Conservation (phyloP, 257 asterid genomes). For the Henckelia pumila region DNA sequence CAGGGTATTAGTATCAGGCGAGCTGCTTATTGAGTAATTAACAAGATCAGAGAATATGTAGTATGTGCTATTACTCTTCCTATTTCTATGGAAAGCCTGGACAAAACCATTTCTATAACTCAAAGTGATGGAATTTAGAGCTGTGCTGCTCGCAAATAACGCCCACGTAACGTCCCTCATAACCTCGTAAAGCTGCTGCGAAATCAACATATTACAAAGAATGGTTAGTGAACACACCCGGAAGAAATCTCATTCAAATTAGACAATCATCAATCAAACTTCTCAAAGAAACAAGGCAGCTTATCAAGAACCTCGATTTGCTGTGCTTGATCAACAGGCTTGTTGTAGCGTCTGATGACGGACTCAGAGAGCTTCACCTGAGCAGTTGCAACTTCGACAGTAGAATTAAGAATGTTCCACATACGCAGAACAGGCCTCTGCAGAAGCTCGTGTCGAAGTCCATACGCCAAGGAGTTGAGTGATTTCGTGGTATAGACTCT, state of each 20-base stretch:
- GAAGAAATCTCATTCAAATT: background rate
- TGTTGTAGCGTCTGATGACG: slow-evolving; percentile 58
- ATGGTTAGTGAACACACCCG: background rate
- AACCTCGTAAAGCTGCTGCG: slow-evolving; percentile 73
- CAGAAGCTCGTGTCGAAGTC: slow-evolving; percentile 82
- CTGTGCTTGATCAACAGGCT: slow-evolving; percentile 66
- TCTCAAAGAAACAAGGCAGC: background rate
- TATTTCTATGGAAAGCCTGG: slow-evolving; percentile 90
- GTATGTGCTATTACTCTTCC: slow-evolving; percentile 62
- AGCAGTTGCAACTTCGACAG: slow-evolving; percentile 84
- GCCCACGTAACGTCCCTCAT: slow-evolving; percentile 96
- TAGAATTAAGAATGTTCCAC: slow-evolving; percentile 86
- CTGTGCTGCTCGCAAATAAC: slow-evolving; percentile 70
- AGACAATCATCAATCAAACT: background rate
- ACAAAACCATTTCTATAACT: slow-evolving; percentile 88
- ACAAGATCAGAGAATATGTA: slow-evolving; percentile 82
- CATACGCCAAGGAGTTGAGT: slow-evolving; percentile 69
- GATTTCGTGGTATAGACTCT: slow-evolving; percentile 76
- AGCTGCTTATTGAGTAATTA: slow-evolving; percentile 63
- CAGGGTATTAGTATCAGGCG: slow-evolving; percentile 38
- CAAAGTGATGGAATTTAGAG: slow-evolving; percentile 73
- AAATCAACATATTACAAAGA: slow-evolving; percentile 11
- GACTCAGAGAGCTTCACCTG: slow-evolving; percentile 83
- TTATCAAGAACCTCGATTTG: slow-evolving; percentile 64
- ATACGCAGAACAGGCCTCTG: slow-evolving; percentile 80